Conservation (phyloP, 1,284 basidiomycete genomes). For the Inonotus hispidus region DNA sequence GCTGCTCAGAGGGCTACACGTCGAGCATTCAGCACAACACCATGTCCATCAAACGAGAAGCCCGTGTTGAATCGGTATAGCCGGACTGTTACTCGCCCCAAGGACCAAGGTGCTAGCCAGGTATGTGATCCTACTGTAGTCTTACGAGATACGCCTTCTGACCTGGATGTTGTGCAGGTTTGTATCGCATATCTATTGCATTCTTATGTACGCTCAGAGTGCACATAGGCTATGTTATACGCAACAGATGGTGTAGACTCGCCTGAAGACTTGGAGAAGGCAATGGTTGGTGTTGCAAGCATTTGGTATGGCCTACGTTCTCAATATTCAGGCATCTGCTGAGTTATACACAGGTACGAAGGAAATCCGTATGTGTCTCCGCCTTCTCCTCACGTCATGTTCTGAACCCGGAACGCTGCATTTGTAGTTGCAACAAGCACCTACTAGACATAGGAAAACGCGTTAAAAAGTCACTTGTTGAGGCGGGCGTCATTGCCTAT, state of each 20-base stretch:
- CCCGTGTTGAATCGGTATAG: conserved; percentile 81
- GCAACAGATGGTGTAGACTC: conserved; percentile 83
- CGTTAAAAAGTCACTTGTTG: conserved; percentile 75
- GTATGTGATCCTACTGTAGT: conserved; percentile 34
- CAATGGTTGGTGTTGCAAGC: conserved; percentile 93
- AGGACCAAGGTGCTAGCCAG: conserved; percentile 92
- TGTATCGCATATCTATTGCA: not conserved
- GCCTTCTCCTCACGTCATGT: conserved; percentile 1
- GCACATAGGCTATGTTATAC: conserved; percentile 87
- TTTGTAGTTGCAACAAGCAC: conserved; percentile 82
- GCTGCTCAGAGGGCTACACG: not conserved
- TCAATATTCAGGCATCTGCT: conserved; percentile 13
- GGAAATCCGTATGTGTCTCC: conserved; percentile 69
- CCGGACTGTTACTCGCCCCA: conserved; percentile 78
- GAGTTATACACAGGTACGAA: conserved; percentile 63
- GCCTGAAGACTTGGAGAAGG: conserved; percentile 83
- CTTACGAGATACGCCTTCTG: not conserved
- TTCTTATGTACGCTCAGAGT: not conserved
- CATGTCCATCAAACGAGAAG: conserved; percentile 32
- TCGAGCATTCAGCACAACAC: conserved; percentile 5
- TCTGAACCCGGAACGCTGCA: conserved; percentile 2
- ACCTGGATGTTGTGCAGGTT: not conserved
- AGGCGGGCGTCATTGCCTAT: conserved; percentile 83
- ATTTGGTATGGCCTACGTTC: conserved; percentile 67
- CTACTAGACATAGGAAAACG: conserved; percentile 84